Conservation (phyloP, 2,329 filamentous ascomycete genomes). For the Verticillium klebahnii region DNA sequence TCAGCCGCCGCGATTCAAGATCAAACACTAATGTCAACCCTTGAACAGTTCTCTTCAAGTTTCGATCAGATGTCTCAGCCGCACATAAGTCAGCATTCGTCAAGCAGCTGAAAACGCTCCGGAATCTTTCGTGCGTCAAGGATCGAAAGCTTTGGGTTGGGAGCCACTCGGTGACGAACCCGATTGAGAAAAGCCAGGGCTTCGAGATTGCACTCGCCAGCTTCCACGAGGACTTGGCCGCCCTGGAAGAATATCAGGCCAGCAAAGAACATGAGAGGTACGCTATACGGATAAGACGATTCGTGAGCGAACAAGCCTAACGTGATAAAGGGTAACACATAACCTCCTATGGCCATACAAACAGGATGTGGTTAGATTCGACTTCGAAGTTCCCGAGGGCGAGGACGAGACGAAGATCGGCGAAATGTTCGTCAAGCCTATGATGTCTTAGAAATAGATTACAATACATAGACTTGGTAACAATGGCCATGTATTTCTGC, state of each 20-base stretch:
- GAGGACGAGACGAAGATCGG: conserved; percentile 25
- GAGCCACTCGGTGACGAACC: conserved; percentile 46
- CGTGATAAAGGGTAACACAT: conserved; percentile 39
- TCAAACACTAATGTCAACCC: not conserved
- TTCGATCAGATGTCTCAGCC: conserved; percentile 32
- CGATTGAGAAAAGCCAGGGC: conserved; percentile 48
- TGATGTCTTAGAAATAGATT: too few relatives aligned
- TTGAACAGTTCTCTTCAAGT: conserved; percentile 50
- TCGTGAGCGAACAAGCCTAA: too few relatives aligned
- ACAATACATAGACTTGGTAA: too few relatives aligned
- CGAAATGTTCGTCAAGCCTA: too few relatives aligned
- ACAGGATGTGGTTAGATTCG: conserved; percentile 49
- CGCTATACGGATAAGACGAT: not conserved
- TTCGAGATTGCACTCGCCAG: conserved; percentile 47
- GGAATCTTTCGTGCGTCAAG: conserved; percentile 41
- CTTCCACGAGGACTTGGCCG: conserved; percentile 40
- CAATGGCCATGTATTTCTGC: too few relatives aligned
- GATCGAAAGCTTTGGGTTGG: conserved; percentile 44
- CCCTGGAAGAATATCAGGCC: conserved; percentile 45
- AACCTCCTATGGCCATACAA: conserved; percentile 47
- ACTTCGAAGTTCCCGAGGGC: conserved; percentile 39
- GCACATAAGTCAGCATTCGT: conserved; percentile 40
- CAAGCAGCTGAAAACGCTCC: conserved; percentile 41
- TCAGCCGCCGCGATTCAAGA: too few relatives aligned
- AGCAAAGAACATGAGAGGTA: conserved; percentile 47